These are phyloP conservation scores for Boletus huronensis DNA, from an alignment of 768 basidiomycete species.

Conservation along the genomic window DNA sequence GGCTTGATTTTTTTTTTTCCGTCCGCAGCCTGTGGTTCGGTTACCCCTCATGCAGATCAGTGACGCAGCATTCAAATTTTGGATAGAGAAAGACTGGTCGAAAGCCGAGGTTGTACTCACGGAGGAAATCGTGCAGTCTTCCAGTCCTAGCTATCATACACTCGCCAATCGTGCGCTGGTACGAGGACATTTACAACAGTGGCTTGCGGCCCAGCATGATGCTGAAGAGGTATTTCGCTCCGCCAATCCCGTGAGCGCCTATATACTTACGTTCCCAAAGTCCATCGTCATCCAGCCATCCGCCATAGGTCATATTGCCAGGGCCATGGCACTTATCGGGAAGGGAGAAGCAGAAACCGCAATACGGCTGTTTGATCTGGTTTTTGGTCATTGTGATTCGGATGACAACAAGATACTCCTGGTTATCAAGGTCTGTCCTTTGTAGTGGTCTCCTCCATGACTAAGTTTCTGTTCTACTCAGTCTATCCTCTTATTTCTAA, in stretches of 20 bases:
- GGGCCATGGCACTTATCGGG: background rate
- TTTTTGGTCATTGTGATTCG: background rate
- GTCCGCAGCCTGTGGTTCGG: background rate
- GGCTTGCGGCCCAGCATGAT: background rate
- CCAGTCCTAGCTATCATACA: background rate
- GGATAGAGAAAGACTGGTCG: background rate
- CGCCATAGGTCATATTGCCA: background rate
- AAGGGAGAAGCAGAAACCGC: background rate
- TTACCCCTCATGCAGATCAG: background rate
- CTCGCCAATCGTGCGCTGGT: background rate
- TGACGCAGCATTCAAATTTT: background rate
- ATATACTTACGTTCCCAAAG: background rate
- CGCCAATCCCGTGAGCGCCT: background rate
- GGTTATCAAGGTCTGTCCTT: background rate
- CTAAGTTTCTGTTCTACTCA: background rate
- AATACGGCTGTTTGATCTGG: background rate
- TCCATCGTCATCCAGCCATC: background rate
- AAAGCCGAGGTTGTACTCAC: background rate
- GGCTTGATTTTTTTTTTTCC: background rate
- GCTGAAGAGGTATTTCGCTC: background rate
- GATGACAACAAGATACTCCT: background rate
- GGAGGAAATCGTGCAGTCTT: background rate
- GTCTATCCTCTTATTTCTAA: background rate
- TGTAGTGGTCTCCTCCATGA: background rate
- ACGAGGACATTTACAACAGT: background rate